A percentile compares a stretch with the other conserved stretches of the same genome.
These are phyloP conservation scores for Rhizopus sp. DNA, from an alignment of 371 early-diverging fungal genomes.

Conservation along the genomic window DNA sequence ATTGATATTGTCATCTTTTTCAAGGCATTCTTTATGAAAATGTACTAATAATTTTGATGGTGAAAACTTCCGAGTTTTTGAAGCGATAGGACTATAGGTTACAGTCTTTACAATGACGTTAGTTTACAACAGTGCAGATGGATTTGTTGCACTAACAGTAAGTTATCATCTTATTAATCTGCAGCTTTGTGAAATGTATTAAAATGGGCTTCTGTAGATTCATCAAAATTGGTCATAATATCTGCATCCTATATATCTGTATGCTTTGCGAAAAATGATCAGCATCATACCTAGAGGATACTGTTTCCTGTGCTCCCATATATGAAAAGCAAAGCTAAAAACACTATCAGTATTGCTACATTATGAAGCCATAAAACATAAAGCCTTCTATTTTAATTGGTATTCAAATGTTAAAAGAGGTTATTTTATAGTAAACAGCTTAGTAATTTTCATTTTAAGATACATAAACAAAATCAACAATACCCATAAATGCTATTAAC, in stretches of 20 bases:
- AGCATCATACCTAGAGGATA: conserved; percentile 5
- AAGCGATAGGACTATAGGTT: conserved; percentile 17
- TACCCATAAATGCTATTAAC: conserved; percentile 9
- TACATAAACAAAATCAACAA: conserved; percentile 5
- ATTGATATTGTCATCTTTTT: conserved; percentile 22
- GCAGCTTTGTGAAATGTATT: conserved; percentile 15
- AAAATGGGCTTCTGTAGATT: conserved; percentile 16
- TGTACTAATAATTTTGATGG: conserved; percentile 20
- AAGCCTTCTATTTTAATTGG: conserved; percentile 8
- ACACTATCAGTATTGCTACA: conserved; percentile 8
- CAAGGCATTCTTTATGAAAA: conserved; percentile 18
- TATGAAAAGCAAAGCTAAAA: conserved; percentile 13
- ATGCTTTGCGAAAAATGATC: conserved; percentile 8
- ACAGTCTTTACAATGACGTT: conserved; percentile 18
- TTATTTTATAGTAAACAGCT: conserved; percentile 8
- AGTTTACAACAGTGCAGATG: conserved; percentile 17
- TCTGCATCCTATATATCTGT: conserved; percentile 8
- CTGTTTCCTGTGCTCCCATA: conserved; percentile 10
- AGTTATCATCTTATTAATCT: conserved; percentile 11
- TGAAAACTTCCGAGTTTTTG: conserved; percentile 19
- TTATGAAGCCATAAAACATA: conserved; percentile 9
- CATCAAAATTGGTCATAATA: conserved; percentile 17
- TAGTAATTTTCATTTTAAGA: conserved; percentile 11
- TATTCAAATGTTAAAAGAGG: conserved; percentile 6
- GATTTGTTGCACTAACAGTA: conserved; percentile 16